phyloP scores from a whole-genome alignment of 2,329 filamentous ascomycete genomes.

The Trichophyton rubrum region DNA sequence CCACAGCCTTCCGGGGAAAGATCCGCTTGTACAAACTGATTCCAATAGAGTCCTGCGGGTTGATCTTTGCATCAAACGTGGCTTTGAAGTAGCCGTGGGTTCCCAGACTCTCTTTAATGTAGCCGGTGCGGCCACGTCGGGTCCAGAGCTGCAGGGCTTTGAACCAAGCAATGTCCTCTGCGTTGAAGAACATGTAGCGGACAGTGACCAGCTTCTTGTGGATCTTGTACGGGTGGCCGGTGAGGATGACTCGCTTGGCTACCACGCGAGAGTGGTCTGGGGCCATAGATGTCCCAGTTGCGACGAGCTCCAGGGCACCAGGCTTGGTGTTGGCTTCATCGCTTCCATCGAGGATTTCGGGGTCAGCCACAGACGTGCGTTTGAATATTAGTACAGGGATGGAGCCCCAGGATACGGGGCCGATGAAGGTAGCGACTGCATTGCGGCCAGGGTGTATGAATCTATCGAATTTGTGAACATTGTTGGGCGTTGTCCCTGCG shows the following conservation, averaged over 20 bases:
- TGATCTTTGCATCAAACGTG: conserved; percentile 90
- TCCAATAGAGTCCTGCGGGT: conserved; percentile 85
- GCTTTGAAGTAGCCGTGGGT: conserved; percentile 99
- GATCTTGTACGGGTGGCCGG: conserved; percentile 95
- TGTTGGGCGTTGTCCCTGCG: conserved; percentile 80
- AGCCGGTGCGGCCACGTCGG: conserved; percentile 72
- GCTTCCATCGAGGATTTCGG: conserved; percentile 31
- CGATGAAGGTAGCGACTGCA: conserved; percentile 78
- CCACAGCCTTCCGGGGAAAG: conserved; percentile 58
- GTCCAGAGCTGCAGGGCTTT: conserved; percentile 95
- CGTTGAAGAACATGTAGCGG: conserved; percentile 99
- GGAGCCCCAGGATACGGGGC: conserved; percentile 82
- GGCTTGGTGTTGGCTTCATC: conserved; percentile 34
- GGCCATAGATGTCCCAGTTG: conserved; percentile 73
- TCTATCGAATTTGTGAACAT: conserved; percentile 93
- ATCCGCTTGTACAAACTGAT: conserved; percentile 80
- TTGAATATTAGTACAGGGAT: conserved; percentile 86
- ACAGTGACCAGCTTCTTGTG: conserved; percentile 96
- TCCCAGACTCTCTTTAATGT: conserved; percentile 84
- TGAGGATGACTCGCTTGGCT: conserved; percentile 86
- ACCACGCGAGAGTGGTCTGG: conserved; percentile 65
- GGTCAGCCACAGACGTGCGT: conserved; percentile 25
- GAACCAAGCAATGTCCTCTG: conserved; percentile 93
- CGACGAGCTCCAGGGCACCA: conserved; percentile 57
- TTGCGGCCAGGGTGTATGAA: conserved; percentile 84